Evolutionary conservation across 257 asterid species (phyloP).

Genomic region (Dorcoceras hygrometricum): DNA sequence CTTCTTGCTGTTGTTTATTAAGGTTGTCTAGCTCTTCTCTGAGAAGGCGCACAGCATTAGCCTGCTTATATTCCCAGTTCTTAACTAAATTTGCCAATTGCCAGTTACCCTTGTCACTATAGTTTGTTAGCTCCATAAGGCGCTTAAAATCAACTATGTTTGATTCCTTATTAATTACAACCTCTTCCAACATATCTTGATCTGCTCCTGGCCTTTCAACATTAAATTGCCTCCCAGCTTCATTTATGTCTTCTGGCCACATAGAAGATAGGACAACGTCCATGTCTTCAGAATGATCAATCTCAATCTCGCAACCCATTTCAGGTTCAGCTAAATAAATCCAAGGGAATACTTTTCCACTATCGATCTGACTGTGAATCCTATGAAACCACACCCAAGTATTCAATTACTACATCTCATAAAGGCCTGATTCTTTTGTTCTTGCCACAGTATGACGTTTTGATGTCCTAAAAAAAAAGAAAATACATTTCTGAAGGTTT

Average conservation of each 20-base stretch:
- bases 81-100: slow-evolving; percentile 71
- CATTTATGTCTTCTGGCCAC: slow-evolving; percentile 96
- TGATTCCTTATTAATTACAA: slow-evolving; percentile 62
- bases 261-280: slow-evolving; percentile 81
- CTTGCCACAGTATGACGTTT: not conserved
- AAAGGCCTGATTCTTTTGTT: not conserved
- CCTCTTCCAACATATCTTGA: slow-evolving; percentile 83
- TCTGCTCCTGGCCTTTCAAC: slow-evolving; percentile 70
- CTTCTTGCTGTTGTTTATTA: slow-evolving; percentile 76
- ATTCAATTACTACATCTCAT: not conserved
- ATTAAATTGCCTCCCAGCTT: slow-evolving; percentile 76
- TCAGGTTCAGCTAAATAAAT: not conserved
- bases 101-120: slow-evolving; percentile 81
- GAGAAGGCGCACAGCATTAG: slow-evolving; percentile 70
- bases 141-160: slow-evolving; percentile 70
- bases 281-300: slow-evolving; percentile 62
- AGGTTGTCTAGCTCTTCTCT: slow-evolving; percentile 81
- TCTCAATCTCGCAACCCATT: slow-evolving; percentile 70
- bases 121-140: slow-evolving; percentile 67
- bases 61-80: slow-evolving; percentile 84
- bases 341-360: not conserved
- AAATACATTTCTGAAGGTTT: not conserved
- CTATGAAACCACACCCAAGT: slow-evolving; percentile 8
- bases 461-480: not conserved
- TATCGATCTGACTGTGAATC: slow-evolving; percentile 4